phyloP scores from a whole-genome alignment of 1,284 basidiomycete genomes.

The Fomitopsis schrenkii region DNA sequence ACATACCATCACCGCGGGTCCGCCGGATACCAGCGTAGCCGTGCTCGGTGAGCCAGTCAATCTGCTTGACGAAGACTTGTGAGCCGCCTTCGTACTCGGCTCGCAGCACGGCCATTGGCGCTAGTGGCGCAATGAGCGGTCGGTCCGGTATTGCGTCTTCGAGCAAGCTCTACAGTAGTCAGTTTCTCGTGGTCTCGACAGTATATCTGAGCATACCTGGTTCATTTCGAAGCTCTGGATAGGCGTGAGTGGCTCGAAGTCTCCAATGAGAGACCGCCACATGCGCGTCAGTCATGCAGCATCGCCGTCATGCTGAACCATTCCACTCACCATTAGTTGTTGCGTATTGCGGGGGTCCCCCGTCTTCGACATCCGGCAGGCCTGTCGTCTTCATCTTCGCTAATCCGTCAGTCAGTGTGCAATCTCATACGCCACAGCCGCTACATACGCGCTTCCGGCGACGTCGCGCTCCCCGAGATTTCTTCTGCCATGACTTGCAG shows the following conservation, averaged over 20 bases:
- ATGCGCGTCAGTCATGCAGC: neutral
- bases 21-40: slow-evolving; percentile 66
- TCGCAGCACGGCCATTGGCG: slow-evolving; percentile 46
- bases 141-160: slow-evolving; percentile 29
- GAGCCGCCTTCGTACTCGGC: slow-evolving; percentile 65
- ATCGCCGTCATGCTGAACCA: neutral
- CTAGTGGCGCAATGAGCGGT: slow-evolving; percentile 48
- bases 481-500: neutral
- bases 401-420: slow-evolving; percentile 1
- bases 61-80: slow-evolving; percentile 57
- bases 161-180: slow-evolving; percentile 8
- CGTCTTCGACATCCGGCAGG: slow-evolving; percentile 15
- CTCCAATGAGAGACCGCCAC: neutral
- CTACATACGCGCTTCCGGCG: slow-evolving; percentile 20
- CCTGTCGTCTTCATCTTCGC: slow-evolving; percentile 11
- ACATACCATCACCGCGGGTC: slow-evolving; percentile 50
- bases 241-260: slow-evolving; percentile 5
- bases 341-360: neutral
- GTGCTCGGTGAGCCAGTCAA: slow-evolving; percentile 52
- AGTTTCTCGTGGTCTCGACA: neutral
- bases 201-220: slow-evolving; percentile 9
- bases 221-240: slow-evolving; percentile 8
- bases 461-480: neutral
- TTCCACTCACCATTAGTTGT: neutral
- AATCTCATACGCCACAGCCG: neutral